Conservation (phyloP, 208 protist genomes). For the Leishmania tropica region DNA sequence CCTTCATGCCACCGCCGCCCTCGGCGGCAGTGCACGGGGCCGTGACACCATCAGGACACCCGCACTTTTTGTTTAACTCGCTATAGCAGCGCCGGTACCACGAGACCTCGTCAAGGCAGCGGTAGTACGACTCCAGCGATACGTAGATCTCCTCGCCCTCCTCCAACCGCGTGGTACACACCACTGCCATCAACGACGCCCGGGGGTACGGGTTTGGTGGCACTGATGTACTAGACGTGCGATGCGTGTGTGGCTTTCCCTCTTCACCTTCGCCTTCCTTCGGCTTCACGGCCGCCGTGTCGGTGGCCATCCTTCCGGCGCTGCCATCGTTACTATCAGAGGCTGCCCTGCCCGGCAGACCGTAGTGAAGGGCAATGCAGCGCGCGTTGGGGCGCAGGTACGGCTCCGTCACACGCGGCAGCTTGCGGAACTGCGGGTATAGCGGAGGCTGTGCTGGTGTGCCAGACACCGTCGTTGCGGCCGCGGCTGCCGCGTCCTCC, state of each 20-base stretch:
- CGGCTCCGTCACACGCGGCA: slow-evolving; percentile 23
- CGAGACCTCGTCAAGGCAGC: slow-evolving; percentile 75
- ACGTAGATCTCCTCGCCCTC: slow-evolving; percentile 57
- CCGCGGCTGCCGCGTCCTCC: not conserved
- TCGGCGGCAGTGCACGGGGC: not conserved
- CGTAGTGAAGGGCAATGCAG: slow-evolving; percentile 85
- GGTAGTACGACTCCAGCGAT: slow-evolving; percentile 78
- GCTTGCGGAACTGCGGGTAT: slow-evolving; percentile 26
- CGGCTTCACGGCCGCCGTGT: not conserved
- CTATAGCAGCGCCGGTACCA: slow-evolving; percentile 73
- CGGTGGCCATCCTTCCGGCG: not conserved
- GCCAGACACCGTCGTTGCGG: not conserved
- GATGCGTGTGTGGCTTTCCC: not conserved
- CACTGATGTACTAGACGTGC: not conserved
- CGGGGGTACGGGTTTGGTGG: slow-evolving; percentile 26
- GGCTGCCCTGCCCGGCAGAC: slow-evolving; percentile 27
- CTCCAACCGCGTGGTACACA: slow-evolving; percentile 61
- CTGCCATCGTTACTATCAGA: not conserved
- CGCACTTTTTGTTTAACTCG: slow-evolving; percentile 15
- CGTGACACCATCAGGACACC: not conserved
- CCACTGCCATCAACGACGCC: slow-evolving; percentile 70
- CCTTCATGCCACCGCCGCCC: not conserved
- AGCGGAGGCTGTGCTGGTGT: slow-evolving; percentile 10
- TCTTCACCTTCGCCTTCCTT: no score
- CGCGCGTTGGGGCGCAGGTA: slow-evolving; percentile 68